Evolutionary conservation across 2,329 filamentous ascomycete species (phyloP), one percentile per base, ranked within the genome.

Genomic region (Mollisiaceae sp.): DNA sequence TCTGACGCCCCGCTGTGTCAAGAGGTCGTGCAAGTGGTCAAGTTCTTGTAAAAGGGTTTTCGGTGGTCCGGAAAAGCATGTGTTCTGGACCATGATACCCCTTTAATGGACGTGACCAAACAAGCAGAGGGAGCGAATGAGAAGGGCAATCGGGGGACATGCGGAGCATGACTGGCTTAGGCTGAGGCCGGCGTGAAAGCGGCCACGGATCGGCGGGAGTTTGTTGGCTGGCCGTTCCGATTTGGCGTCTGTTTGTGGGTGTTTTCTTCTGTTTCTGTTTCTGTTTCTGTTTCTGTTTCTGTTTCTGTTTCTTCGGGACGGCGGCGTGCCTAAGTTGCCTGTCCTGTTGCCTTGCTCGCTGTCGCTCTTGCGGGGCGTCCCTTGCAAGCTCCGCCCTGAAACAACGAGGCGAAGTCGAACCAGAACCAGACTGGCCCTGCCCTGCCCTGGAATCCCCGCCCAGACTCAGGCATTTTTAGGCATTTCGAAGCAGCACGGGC

Each of bases 1-100:
- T 52, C 24, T 52, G 22, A 41, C 39, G 57, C 39, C 38, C 15
- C 57, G 43, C 24, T 27, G 57, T 45, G 22, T 47, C 57, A 45
- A 18, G 22, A 22, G 20, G 56, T 24, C 27, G 35, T 18, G 32
- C 36, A 39, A 45, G 39, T 20, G 36, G 56, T 27, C 35, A 43
- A 14, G 36, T 47, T 32, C 9, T 18, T 35, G 4, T 14, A 20
- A 4, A 8, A 24, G 38, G 18, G n/a, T 41, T 36, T 47, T 22
- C 32, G 39, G 32, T n/a, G 22, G 43, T 20, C 8, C 43, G 43
- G 14, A 45, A 45, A 20, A 8, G 18, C 5, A 9, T 52, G 22
- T 52, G 47, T 52, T 24, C 47, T 52, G 47, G 47, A 52, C 47
- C 47, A 27, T 5, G 39, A 38, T 12, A 11, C 27, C 27, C 35